A percentile compares a stretch with the other conserved stretches of the same genome.
Conservation (phyloP, 305 asterid species). For the Fraxinus ornus region DNA sequence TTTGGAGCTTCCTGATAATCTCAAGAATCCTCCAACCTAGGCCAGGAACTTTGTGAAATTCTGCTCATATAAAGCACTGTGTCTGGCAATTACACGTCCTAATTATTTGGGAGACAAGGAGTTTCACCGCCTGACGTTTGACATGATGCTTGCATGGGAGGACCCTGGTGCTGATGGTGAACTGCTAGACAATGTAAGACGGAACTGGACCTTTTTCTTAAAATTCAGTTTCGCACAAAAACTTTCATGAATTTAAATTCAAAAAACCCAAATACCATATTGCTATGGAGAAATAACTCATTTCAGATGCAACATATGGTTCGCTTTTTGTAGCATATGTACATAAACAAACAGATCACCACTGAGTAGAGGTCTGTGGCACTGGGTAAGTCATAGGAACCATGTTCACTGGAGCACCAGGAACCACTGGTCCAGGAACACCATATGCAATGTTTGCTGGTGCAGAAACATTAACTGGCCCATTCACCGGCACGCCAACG, state of each 20-base stretch:
- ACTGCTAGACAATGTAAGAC: slow-evolving; percentile 46
- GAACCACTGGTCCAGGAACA: slow-evolving; percentile 34
- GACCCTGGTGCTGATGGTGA: slow-evolving; percentile 52
- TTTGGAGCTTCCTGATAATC: slow-evolving; percentile 50
- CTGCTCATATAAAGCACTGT: slow-evolving; percentile 69
- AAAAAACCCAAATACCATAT: background rate
- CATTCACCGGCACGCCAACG: slow-evolving; percentile 49
- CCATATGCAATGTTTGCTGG: slow-evolving; percentile 50
- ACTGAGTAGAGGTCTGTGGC: slow-evolving; percentile 21
- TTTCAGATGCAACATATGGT: background rate
- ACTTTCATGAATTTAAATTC: background rate
- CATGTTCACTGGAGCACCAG: slow-evolving; percentile 48
- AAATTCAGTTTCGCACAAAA: background rate
- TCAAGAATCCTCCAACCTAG: slow-evolving; percentile 48
- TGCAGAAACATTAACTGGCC: slow-evolving; percentile 34
- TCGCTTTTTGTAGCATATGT: background rate
- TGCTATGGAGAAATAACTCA: background rate
- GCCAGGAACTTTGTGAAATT: slow-evolving; percentile 78
- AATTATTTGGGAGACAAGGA: slow-evolving; percentile 66
- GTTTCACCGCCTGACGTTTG: slow-evolving; percentile 71
- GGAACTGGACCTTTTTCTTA: slow-evolving; percentile 4
- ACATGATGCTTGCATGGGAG: slow-evolving; percentile 98
- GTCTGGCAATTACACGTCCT: slow-evolving; percentile 40
- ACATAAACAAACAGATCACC: background rate
- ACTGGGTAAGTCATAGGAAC: slow-evolving; percentile 36